phyloP scores from a whole-genome alignment of 176 grass and related monocot genomes.

The Typha latifolia region DNA sequence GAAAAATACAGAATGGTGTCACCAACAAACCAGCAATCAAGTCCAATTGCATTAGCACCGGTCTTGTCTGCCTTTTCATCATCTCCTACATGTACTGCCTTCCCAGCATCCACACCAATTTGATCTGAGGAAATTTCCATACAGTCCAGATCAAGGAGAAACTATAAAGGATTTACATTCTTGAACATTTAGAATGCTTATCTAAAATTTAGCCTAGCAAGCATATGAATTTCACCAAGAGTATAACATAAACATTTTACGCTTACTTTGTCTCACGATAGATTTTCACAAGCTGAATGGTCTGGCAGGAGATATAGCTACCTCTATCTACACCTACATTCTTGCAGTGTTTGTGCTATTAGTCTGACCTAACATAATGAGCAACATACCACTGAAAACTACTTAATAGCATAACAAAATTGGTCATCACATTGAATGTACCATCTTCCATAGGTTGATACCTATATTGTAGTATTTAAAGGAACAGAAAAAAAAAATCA shows the following conservation, averaged over 20 bases:
- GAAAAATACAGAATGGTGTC: not conserved
- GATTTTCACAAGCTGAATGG: too few species aligned
- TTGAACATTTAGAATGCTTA: too few species aligned
- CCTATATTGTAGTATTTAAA: not conserved
- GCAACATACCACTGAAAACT: not conserved
- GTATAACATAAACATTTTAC: too few species aligned
- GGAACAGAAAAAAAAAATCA: not conserved
- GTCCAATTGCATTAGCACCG: conserved; percentile 61
- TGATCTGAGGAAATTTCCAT: conserved; percentile 36
- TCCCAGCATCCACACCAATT: conserved; percentile 48
- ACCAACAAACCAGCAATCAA: conserved; percentile 69
- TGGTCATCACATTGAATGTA: not conserved
- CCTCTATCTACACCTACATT: too few species aligned
- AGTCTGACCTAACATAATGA: not conserved
- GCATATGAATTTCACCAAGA: too few species aligned
- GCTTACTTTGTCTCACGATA: too few species aligned
- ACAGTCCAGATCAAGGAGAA: conserved; percentile 5
- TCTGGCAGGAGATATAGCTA: too few species aligned
- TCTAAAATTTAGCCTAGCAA: too few species aligned
- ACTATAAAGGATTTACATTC: too few species aligned
- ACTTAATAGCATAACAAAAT: not conserved
- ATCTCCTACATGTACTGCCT: conserved; percentile 74
- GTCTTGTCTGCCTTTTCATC: conserved; percentile 63
- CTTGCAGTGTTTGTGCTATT: too few species aligned
- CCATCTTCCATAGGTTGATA: not conserved